These are phyloP conservation scores for Malassezia psittaci DNA, from an alignment of 1,284 basidiomycete genomes.

Conservation along the genomic window DNA sequence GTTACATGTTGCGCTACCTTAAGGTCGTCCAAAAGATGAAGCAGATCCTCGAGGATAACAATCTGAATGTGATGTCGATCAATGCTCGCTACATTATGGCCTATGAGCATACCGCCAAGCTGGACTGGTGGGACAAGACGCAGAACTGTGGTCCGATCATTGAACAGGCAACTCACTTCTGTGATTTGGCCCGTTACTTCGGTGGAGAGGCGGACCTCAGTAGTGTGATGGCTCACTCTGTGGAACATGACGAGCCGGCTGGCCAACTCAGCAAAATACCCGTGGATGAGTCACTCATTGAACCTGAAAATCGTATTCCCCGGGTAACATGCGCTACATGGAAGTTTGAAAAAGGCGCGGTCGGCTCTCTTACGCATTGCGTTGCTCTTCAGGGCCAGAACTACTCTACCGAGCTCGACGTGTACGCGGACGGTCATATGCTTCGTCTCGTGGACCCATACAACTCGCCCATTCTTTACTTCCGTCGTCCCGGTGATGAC, in stretches of 20 bases:
- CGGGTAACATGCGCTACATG: conserved; percentile 45
- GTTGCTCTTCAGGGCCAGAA: conserved; percentile 45
- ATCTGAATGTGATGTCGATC: conserved; percentile 92
- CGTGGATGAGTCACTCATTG: conserved; percentile 68
- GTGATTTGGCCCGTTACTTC: conserved; percentile 77
- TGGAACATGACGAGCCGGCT: conserved; percentile 52
- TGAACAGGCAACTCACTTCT: conserved; percentile 84
- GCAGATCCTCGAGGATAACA: conserved; percentile 77
- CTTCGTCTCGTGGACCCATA: conserved; percentile 46
- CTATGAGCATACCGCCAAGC: conserved; percentile 64
- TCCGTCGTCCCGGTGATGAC: conserved; percentile 45
- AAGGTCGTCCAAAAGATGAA: conserved; percentile 93
- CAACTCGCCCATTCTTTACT: conserved; percentile 44
- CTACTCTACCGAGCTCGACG: conserved; percentile 44
- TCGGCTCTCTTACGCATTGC: conserved; percentile 45
- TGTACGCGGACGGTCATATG: conserved; percentile 42
- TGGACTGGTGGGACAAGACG: conserved; percentile 92
- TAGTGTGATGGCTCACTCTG: conserved; percentile 56
- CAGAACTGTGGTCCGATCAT: conserved; percentile 82
- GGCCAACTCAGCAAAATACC: conserved; percentile 71
- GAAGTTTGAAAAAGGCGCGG: conserved; percentile 45
- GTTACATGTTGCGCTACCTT: conserved; percentile 54
- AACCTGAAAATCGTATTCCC: conserved; percentile 46
- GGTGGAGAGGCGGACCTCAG: conserved; percentile 87
- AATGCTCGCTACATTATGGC: conserved; percentile 91